Evolutionary conservation across 176 grass and related monocot genomes (phyloP), one percentile per base, ranked within the genome.

Genomic region (Areca catechu): DNA sequence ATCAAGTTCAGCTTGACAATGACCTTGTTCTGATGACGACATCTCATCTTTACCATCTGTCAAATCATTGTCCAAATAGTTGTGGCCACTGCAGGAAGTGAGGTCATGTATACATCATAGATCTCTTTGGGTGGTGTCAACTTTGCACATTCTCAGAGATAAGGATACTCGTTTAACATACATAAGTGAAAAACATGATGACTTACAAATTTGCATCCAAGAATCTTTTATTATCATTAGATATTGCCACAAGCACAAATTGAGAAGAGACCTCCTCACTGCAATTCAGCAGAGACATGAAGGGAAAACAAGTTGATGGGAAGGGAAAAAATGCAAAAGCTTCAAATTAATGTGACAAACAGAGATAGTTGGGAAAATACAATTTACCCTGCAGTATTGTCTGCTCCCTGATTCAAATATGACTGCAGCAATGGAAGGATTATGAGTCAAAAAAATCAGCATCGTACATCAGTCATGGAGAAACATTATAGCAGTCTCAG

Each of bases 181-280:
- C 50, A 73, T 58, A 49, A 68, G 58, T 22, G 62, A 65, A 50
- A 64, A 69, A 25, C 73, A 16, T 61, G 76, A 70, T 75, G 67
- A 59, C 60, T 76, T 90, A 90, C 92, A 74, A 63, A 62, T 87
- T 60, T 65, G 47, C 63, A 65, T 62, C 30, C 18, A 54, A 75
- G 54, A 61, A 49, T 15, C 16, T 62, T 30, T 74, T 63, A 61
- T 75, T 69, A 16, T 58, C 62, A 57, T 54, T 73, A 21, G 28
- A 56, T 71, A 96, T 68, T 76, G 65, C 86, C 49, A 78, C 73
- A 25, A 88, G 65, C 23, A 88, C 74, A 85, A 96, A 86, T 69
- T 79, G 79, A 79, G 49, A 62, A 64, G 86, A 74, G n/a, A 52
- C 53, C 51, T 73, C 27, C 48, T 85, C 63, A 71, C 92, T 96